Evolutionary conservation across 2,329 filamentous ascomycete genomes (phyloP), one percentile per base, ranked within the genome.

Genomic region (Erysiphe pulchra): DNA sequence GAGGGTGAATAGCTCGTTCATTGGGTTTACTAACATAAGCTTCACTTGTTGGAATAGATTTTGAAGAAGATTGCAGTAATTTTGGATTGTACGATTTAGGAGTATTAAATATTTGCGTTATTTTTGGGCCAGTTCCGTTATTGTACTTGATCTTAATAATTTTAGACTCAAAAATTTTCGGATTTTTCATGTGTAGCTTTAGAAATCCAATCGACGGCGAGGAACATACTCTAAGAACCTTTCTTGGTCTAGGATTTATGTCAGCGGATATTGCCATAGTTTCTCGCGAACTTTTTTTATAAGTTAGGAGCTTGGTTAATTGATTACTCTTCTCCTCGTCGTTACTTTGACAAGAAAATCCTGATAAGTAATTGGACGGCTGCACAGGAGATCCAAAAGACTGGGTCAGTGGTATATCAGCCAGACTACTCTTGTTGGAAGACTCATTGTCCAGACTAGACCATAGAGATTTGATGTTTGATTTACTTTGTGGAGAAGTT

Each of bases 1-100:
- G 81, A 0, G 80, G 79, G 59, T 85, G 76, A 0, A 71, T 69
- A 1, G 63, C 52, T 28, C 24, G 24, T 53, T 70, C 75, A 7
- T 58, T 52, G 39, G 48, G 46, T 7, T 47, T 44, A 11, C 16
- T 43, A 17, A 17, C 14, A 17, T 12, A 9, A 5, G n/a, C 24
- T 10, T 2, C 4, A 31, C 10, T 30, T 13, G 28, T 9, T 34
- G 2, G n/a, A 13, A 18, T 11, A 2, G 14, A n/a, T 3, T 44
- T 36, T 44, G 12, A n/a, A 16, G 31, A 18, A 9, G n/a, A 9
- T 18, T 12, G 37, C 16, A 16, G 10, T 9, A n/a, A 20, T 34
- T 33, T n/a, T 32, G 12, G 10, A 36, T 16, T 20, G 9, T 5
- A 13, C 3, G 44, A 40, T 20, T 47, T 16, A n/a, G 14, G 37